These are phyloP conservation scores for Pythium volutum DNA, from an alignment of 352 stramenopile genomes.

Conservation along the genomic window DNA sequence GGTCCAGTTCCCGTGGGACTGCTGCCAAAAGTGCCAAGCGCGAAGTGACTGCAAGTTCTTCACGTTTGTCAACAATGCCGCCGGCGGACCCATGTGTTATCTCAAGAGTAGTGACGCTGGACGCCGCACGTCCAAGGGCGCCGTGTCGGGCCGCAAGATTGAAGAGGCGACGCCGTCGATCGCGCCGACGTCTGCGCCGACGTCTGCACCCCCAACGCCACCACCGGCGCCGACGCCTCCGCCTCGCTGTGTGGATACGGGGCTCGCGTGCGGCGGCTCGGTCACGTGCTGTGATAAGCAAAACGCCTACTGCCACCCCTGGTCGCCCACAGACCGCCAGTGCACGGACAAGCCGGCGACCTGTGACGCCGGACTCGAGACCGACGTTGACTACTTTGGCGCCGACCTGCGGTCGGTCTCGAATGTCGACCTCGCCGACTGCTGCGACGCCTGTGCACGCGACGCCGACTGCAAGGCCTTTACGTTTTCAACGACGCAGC, in stretches of 20 bases:
- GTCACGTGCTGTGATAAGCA: constrained; percentile 15
- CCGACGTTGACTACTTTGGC: constrained; percentile 23
- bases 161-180: no score
- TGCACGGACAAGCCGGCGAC: constrained; percentile 7
- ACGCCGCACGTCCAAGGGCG: constrained; percentile 24
- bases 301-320: constrained; percentile 17
- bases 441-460: constrained; percentile 8
- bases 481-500: constrained; percentile 4
- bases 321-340: constrained; percentile 7
- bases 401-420: constrained; percentile 7
- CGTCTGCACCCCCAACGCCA: neutral
- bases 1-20: constrained; percentile 18
- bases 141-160: constrained; percentile 28
- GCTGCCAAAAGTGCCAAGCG: constrained; percentile 25
- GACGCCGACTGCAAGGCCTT: constrained; percentile 15
- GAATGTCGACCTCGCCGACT: constrained; percentile 15
- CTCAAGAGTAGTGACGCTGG: constrained; percentile 35
- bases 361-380: constrained; percentile 18
- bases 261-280: constrained; percentile 3
- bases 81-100: constrained; percentile 37
- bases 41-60: constrained; percentile 29
- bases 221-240: neutral
- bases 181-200: neutral
- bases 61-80: constrained; percentile 22
- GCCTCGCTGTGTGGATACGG: neutral